phyloP scores from a whole-genome alignment of 176 grass and related monocot genomes.

The Typha latifolia region DNA sequence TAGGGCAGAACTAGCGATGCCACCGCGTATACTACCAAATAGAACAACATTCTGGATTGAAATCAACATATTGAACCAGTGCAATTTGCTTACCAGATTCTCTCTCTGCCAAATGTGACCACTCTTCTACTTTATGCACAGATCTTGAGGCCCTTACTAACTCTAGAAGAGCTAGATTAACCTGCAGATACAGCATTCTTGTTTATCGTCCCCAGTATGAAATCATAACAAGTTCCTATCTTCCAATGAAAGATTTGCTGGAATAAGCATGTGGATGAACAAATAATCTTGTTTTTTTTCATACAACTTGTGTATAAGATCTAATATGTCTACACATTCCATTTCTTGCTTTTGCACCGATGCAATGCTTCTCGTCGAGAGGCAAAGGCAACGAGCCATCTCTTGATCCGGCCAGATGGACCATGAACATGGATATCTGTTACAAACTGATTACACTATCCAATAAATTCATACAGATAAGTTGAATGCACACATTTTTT shows the following conservation, averaged over 20 bases:
- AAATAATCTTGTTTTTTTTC: no score
- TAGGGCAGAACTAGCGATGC: constrained; percentile 22
- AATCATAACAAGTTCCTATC: no score
- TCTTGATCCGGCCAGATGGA: constrained; percentile 80
- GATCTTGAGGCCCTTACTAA: constrained; percentile 71
- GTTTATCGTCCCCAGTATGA: not conserved
- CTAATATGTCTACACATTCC: no score
- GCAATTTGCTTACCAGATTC: constrained; percentile 43
- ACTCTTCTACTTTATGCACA: constrained; percentile 47
- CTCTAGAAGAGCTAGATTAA: constrained; percentile 75
- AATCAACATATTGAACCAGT: not conserved
- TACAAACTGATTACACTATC: no score
- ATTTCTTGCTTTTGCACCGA: no score
- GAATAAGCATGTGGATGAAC: no score
- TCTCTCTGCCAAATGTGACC: constrained; percentile 47
- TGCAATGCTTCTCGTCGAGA: constrained; percentile 47
- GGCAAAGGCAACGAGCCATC: constrained; percentile 74
- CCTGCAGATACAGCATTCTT: constrained; percentile 28
- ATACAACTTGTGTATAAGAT: no score
- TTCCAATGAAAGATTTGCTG: no score
- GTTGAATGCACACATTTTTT: no score
- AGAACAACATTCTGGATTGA: constrained; percentile 11
- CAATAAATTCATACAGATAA: no score
- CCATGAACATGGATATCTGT: constrained; percentile 83
- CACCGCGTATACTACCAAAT: not conserved